Base-by-base conservation (phyloP, 208 protist species). In the Strigomonas galati region DNA sequence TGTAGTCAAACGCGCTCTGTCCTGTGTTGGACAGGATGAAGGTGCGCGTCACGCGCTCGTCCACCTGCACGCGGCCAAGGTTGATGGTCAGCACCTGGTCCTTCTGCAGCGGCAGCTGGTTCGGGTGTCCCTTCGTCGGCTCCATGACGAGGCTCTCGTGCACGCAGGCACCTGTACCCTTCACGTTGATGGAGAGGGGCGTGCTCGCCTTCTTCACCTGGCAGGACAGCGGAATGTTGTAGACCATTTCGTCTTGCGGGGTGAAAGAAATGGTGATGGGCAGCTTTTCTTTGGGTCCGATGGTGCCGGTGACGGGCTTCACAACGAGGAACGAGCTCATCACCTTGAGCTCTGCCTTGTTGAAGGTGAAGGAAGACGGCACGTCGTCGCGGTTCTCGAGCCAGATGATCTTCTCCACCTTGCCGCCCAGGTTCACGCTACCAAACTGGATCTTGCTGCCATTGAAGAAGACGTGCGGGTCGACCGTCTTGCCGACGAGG, bases 181-280 rank as follows among this genome's bases (percentile, higher is more conserved):
- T 99, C 28, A 98, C 85, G 84, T 99, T 99, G 68, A 98, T 86
- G 15, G 83, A 93, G 32, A 99, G 77, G 28, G 85, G 83, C 57
- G 86, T 83, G 54, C 88, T 93, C 54, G 94, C 89, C 59, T 95
- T 94, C 78, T 97, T 97, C 10, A 99, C 84, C 17, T 65, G 58
- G 72, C 93, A 98, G 30, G 82, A 62, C 26, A 98, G 71, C 61
- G 94, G 93, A 31, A 93, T 83, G 73, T 99, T 99, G 76, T 96
- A 97, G 64, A 74, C 70, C 63, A 91, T 85, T 78, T 99, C 98
- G 15, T 89, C 80, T 57, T 85, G 75, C 17, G 98, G 96, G 30
- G 65, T 58, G 74, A 98, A 98, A 26, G 43, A 60, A 15, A 99
- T 62, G 10, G 71, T 74, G 6, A 98, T 48, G 24, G 88, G 78